phyloP scores from a whole-genome alignment of 2,329 filamentous ascomycete genomes.

The Cladosporium austrohemisphaericum region DNA sequence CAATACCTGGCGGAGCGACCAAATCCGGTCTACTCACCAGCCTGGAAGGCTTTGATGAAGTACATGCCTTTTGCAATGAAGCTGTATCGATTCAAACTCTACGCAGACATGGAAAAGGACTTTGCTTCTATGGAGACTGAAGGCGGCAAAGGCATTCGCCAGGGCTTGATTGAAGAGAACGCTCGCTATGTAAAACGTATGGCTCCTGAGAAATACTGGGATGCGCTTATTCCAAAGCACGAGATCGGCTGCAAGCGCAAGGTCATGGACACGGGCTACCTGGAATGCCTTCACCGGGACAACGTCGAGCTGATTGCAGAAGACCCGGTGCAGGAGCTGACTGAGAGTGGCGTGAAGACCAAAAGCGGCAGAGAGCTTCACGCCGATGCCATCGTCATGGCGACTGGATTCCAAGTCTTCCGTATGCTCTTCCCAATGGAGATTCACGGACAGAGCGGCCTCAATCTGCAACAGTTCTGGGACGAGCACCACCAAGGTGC shows the following conservation, averaged over 20 bases:
- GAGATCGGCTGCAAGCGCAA: conserved; percentile 62
- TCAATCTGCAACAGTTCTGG: conserved; percentile 25
- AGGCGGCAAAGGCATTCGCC: conserved; percentile 36
- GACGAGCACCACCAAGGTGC: conserved; percentile 28
- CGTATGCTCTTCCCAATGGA: conserved; percentile 37
- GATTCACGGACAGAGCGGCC: conserved; percentile 36
- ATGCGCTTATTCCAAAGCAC: conserved; percentile 58
- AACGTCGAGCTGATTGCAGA: conserved; percentile 30
- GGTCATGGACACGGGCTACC: conserved; percentile 46
- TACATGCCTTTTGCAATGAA: conserved; percentile 46
- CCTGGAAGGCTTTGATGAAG: conserved; percentile 44
- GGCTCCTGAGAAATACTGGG: conserved; percentile 44
- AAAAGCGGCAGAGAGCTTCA: conserved; percentile 22
- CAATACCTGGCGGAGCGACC: conserved; percentile 43
- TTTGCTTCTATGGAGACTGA: conserved; percentile 42
- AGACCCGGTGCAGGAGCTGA: conserved; percentile 36
- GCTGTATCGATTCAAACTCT: conserved; percentile 42
- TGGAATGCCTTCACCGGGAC: conserved; percentile 34
- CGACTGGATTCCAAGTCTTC: conserved; percentile 42
- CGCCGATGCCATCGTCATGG: conserved; percentile 41
- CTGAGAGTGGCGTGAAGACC: conserved; percentile 29
- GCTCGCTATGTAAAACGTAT: conserved; percentile 42
- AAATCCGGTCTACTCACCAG: conserved; percentile 39
- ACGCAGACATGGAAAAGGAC: conserved; percentile 43
- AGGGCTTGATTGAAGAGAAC: conserved; percentile 37